A percentile compares a stretch with the other conserved stretches of the same genome.
Conservation (phyloP, 2,329 filamentous ascomycete genomes). For the Diaporthe helianthi region DNA sequence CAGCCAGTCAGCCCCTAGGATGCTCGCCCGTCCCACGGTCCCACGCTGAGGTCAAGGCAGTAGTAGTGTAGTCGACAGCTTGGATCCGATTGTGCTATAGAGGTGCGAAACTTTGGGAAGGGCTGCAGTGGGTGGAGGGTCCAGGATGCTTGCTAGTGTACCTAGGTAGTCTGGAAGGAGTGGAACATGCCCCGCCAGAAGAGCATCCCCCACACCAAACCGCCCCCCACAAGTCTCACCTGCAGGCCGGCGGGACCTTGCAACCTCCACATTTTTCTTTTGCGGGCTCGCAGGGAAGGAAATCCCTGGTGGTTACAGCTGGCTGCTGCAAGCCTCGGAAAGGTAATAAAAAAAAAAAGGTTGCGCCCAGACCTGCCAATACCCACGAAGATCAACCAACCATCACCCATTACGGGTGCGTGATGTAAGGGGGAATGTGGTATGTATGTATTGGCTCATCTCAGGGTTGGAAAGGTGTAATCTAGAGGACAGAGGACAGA, state of each 20-base stretch:
- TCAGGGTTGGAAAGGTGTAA: constrained; percentile 17
- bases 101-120: too few relatives aligned
- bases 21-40: constrained; percentile 1
- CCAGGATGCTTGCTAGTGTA: neutral
- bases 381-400: neutral
- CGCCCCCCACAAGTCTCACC: constrained; percentile 23
- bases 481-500: neutral
- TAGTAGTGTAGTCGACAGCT: neutral
- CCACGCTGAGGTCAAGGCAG: constrained; percentile 6
- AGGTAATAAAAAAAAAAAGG: neutral
- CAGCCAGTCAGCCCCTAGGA: neutral
- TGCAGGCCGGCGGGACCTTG: constrained; percentile 19
- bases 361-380: constrained; percentile 19
- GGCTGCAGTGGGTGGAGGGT: too few relatives aligned
- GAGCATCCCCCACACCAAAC: neutral
- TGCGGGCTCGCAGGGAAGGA: constrained; percentile 5
- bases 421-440: neutral
- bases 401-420: neutral
- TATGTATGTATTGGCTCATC: neutral
- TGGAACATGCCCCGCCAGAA: neutral
- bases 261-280: constrained; percentile 15
- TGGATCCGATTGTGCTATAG: neutral
- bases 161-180: constrained; percentile 26
- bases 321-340: constrained; percentile 8
- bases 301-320: constrained; percentile 29